Percentiles rank a stretch among this genome's conserved stretches.
Evolutionary conservation across 176 grass and related monocot species (phyloP).

Genomic region (Rhipidocladum racemiflorum): DNA sequence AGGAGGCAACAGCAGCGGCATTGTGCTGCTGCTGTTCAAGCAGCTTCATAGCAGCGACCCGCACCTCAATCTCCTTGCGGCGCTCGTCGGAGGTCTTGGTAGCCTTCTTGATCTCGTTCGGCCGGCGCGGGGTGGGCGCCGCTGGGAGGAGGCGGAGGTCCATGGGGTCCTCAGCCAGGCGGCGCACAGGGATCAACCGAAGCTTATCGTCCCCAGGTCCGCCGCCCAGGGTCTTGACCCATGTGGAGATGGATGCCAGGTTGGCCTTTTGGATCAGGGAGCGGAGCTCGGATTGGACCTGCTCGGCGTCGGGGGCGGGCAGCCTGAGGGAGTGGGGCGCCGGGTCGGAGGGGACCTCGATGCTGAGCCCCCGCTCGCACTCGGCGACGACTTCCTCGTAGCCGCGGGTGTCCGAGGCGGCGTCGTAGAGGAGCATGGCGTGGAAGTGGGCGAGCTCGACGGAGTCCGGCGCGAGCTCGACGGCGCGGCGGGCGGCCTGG

Average conservation of each 20-base stretch:
- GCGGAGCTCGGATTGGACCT: slow-evolving; percentile 67
- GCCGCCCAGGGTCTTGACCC: slow-evolving; percentile 74
- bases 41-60: slow-evolving; percentile 58
- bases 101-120: slow-evolving; percentile 91
- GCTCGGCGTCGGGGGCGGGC: slow-evolving; percentile 42
- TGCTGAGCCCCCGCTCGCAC: slow-evolving; percentile 70
- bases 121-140: slow-evolving; percentile 43
- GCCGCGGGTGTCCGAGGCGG: slow-evolving; percentile 38
- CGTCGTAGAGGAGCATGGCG: slow-evolving; percentile 61
- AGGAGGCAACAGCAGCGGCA: background rate
- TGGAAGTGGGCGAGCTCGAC: slow-evolving; percentile 83
- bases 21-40: slow-evolving; percentile 63
- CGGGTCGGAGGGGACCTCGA: slow-evolving; percentile 54
- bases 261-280: slow-evolving; percentile 75
- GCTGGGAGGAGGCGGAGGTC: slow-evolving; percentile 65
- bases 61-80: slow-evolving; percentile 93
- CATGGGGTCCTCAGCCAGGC: slow-evolving; percentile 50
- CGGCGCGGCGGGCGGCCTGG: slow-evolving; percentile 51
- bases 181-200: slow-evolving; percentile 61
- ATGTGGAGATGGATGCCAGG: slow-evolving; percentile 74
- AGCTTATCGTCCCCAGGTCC: slow-evolving; percentile 61
- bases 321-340: slow-evolving; percentile 57
- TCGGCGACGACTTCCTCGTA: slow-evolving; percentile 68
- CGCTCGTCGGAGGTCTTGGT: slow-evolving; percentile 81
- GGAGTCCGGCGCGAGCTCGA: slow-evolving; percentile 66